A percentile compares a stretch with the other conserved stretches of the same genome.
These are phyloP conservation scores for Rhododendron griersonianum DNA, from an alignment of 148 eudicot species.

Conservation along the genomic window DNA sequence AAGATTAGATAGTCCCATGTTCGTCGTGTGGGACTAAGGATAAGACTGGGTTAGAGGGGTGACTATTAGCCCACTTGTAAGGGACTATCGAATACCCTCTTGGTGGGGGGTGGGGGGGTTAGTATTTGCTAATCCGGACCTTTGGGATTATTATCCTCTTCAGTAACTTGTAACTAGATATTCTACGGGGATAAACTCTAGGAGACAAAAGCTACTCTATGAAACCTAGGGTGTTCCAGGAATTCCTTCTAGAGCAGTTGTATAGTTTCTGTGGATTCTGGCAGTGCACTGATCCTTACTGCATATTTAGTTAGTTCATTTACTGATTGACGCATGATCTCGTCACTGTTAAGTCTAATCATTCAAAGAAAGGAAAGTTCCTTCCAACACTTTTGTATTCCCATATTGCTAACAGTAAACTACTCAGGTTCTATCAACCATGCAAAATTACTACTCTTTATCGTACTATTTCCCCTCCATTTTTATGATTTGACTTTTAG, in stretches of 20 bases:
- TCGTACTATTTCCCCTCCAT: neutral
- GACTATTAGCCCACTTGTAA: neutral
- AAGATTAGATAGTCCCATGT: no score
- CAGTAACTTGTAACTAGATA: neutral
- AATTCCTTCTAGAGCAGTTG: neutral
- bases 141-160: no score
- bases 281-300: neutral
- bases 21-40: neutral
- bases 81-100: no score
- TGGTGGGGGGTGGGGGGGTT: neutral
- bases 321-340: neutral
- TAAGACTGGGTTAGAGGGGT: neutral
- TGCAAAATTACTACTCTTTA: neutral
- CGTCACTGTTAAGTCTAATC: neutral
- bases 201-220: neutral
- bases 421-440: neutral
- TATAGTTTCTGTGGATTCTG: neutral
- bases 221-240: neutral
- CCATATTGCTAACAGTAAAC: neutral
- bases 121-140: no score
- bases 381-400: neutral
- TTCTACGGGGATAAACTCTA: neutral
- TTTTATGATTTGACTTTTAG: neutral
- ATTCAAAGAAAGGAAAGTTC: neutral
- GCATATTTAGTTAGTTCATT: neutral